Percentiles rank a stretch among this genome's conserved stretches.
These are phyloP conservation scores for Beauveria australis DNA, from an alignment of 2,329 filamentous ascomycete genomes.

Conservation along the genomic window DNA sequence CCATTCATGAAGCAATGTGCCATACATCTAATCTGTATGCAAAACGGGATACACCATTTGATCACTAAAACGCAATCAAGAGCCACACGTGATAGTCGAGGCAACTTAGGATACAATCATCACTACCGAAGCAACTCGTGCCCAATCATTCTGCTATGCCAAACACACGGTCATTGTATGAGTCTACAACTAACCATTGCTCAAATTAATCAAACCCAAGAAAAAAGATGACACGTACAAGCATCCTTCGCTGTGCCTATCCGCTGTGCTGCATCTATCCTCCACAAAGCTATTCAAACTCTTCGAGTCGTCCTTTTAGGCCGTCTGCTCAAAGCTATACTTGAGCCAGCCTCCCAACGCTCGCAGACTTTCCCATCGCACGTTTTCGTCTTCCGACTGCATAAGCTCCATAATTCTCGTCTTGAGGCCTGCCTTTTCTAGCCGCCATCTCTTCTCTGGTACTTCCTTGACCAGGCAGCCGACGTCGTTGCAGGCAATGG, in stretches of 20 bases:
- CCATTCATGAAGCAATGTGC: neutral
- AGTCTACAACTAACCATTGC: slow-evolving; percentile 1
- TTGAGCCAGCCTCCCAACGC: slow-evolving; percentile 63
- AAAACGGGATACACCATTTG: too few species aligned
- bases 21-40: neutral
- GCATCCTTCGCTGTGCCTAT: neutral
- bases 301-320: slow-evolving; percentile 9
- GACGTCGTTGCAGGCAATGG: slow-evolving; percentile 88
- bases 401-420: slow-evolving; percentile 87
- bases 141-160: neutral
- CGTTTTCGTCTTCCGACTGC: slow-evolving; percentile 78
- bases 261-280: slow-evolving; percentile 4
- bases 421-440: slow-evolving; percentile 83
- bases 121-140: neutral
- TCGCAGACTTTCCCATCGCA: slow-evolving; percentile 86
- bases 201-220: slow-evolving; percentile 7
- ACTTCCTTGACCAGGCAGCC: slow-evolving; percentile 84
- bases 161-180: neutral
- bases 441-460: slow-evolving; percentile 68
- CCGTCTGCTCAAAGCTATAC: slow-evolving; percentile 49
- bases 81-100: too few species aligned
- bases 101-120: neutral
- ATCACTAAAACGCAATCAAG: too few species aligned
- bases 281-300: neutral
- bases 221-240: slow-evolving; percentile 1